Conservation (phyloP, 805 yeast species). For the Schwanniomyces vanrijiae region DNA sequence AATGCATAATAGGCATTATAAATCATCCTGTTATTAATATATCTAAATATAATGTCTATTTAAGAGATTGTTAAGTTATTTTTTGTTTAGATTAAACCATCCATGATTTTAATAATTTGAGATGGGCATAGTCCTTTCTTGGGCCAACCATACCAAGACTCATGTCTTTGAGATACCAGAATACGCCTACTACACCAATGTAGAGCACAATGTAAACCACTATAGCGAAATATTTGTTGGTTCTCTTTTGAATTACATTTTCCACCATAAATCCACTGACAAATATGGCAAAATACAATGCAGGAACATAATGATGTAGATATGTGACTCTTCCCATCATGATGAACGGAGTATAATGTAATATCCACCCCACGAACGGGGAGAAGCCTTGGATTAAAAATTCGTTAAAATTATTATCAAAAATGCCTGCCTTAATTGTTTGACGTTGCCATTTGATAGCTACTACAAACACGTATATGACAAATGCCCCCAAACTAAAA, state of each 20-base stretch:
- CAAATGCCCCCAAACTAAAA: conserved; percentile 18
- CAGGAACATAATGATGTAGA: conserved; percentile 46
- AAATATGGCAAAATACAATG: conserved; percentile 64
- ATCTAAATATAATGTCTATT: background rate
- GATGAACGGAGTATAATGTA: conserved; percentile 42
- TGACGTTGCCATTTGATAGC: conserved; percentile 36
- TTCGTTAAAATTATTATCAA: conserved; percentile 27
- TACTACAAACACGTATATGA: conserved; percentile 16
- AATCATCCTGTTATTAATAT: too few species aligned
- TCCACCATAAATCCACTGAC: conserved; percentile 64
- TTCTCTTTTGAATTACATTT: conserved; percentile 18
- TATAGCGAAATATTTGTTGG: conserved; percentile 11
- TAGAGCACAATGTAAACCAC: conserved; percentile 48
- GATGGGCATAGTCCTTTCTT: conserved; percentile 25
- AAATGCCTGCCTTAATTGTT: conserved; percentile 14
- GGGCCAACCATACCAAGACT: conserved; percentile 73
- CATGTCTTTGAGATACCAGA: conserved; percentile 62
- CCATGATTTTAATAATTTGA: conserved; percentile 31
- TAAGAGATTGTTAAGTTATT: too few species aligned
- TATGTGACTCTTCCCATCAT: conserved; percentile 45
- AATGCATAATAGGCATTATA: too few species aligned
- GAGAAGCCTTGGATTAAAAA: conserved; percentile 30
- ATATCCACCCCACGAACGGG: conserved; percentile 40
- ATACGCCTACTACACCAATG: conserved; percentile 52
- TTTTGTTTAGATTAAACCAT: conserved; percentile 7